Evolutionary conservation across 2,329 filamentous ascomycete species (phyloP).

Genomic region (Fusarium anguioides): DNA sequence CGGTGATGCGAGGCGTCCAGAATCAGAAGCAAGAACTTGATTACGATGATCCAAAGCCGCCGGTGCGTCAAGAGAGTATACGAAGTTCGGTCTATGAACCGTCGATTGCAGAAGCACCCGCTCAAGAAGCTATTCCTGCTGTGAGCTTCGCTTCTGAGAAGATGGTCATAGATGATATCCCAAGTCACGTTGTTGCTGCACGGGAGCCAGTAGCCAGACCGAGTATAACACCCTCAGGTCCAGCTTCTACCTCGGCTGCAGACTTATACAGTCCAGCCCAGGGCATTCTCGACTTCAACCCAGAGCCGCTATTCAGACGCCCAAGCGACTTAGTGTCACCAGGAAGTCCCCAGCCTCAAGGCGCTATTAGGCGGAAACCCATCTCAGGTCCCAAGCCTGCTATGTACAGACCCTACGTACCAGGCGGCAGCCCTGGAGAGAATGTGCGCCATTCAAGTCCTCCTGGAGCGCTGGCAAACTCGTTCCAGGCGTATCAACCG

Average conservation of each 20-base stretch:
- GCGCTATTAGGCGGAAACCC: slow-evolving; percentile 27
- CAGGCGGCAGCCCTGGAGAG: neutral
- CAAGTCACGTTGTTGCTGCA: neutral
- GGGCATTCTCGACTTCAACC: slow-evolving; percentile 8
- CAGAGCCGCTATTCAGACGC: neutral
- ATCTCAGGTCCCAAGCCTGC: neutral
- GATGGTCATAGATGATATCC: neutral
- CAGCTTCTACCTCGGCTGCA: neutral
- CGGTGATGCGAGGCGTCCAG: slow-evolving; percentile 26
- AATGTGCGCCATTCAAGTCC: slow-evolving; percentile 5
- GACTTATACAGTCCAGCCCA: slow-evolving; percentile 20
- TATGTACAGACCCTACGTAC: slow-evolving; percentile 22
- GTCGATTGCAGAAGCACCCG: neutral
- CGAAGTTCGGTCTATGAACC: neutral
- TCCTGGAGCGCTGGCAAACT: neutral
- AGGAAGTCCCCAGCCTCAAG: neutral
- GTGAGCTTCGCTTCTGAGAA: slow-evolving; percentile 8
- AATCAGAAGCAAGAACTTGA: slow-evolving; percentile 23
- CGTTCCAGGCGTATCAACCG: slow-evolving; percentile 20
- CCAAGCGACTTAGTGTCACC: neutral
- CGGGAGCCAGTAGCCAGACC: neutral
- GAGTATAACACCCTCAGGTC: neutral
- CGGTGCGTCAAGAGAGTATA: neutral
- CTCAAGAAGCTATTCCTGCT: neutral
- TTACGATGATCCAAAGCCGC: slow-evolving; percentile 9